Evolutionary conservation across 192 early-diverging fungal genomes (phyloP).

Genomic region (Linnemannia exigua): DNA sequence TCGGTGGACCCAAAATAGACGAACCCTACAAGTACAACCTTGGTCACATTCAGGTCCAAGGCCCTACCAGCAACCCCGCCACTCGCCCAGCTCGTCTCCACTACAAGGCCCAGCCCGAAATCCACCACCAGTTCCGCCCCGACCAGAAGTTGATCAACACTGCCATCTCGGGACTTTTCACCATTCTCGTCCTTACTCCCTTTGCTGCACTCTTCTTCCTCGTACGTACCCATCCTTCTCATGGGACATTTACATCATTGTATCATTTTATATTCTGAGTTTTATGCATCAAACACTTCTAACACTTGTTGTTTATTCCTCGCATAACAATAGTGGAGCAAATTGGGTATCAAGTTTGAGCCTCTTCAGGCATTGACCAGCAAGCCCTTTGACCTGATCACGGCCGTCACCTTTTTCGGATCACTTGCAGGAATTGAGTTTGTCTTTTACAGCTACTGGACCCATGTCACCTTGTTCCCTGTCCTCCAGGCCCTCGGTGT

Average conservation of each 20-base stretch:
- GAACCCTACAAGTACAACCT: conserved; percentile 43
- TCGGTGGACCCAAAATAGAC: conserved; percentile 43
- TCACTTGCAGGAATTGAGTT: conserved; percentile 62
- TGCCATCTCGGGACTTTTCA: conserved; percentile 57
- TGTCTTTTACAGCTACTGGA: conserved; percentile 67
- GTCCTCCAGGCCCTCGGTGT: conserved; percentile 60
- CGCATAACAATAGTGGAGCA: conserved; percentile 52
- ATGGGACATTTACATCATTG: background rate
- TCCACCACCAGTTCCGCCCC: conserved; percentile 65
- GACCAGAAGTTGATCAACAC: conserved; percentile 61
- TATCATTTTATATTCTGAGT: too few relatives aligned
- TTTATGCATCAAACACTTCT: background rate
- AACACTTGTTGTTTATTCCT: background rate
- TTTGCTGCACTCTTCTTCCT: conserved; percentile 56
- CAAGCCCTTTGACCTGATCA: conserved; percentile 40
- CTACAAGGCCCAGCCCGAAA: conserved; percentile 60
- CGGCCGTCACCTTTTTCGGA: conserved; percentile 58
- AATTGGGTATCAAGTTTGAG: conserved; percentile 60
- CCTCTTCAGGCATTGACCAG: conserved; percentile 33
- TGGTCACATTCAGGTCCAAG: conserved; percentile 47
- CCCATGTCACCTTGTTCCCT: conserved; percentile 63
- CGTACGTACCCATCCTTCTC: conserved; percentile 39
- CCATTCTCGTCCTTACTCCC: conserved; percentile 58
- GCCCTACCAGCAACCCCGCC: conserved; percentile 32
- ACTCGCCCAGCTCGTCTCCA: conserved; percentile 28